Evolutionary conservation across 805 yeast genomes (phyloP), one percentile per base, ranked within the genome.

Genomic region (Cyberlindnera nakhonratchasimensis): DNA sequence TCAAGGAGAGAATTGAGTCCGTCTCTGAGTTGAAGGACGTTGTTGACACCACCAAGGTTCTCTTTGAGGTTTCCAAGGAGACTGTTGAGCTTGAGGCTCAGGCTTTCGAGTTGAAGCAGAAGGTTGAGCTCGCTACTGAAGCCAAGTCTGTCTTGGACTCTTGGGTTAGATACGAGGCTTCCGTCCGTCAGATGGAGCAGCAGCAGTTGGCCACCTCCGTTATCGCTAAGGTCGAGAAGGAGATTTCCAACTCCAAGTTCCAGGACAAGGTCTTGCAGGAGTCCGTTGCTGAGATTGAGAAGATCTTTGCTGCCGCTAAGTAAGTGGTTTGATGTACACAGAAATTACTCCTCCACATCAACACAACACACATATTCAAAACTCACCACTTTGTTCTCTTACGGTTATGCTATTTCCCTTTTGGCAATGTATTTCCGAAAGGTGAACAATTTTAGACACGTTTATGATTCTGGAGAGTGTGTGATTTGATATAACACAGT

Each of bases 101-200:
- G 71, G 80, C 91, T 43, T 93, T 90, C 63, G 95, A 86, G 73
- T 79, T 87, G 67, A 85, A 89, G 75, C 99, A 93, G 77, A 70
- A 82, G 64, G 89, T 87, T 54, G 89, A 82, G 51, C 78, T 89
- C 55, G 91, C 95, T 45, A 58, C 73, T 50, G 96, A 89, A 76
- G 98, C 98, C 62, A 89, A 86, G 75, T 72, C 93, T 45, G 96
- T 91, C 48, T 80, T 93, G 65, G 99, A 93, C 72, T 88, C 98
- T 13, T 93, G 99, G 99, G 97, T 90, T 59, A 87, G 98, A 80
- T 86, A 86, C 71, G 99, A 93, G 77, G 84, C 87, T 56, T 89
- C 88, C 66, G 93, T 90, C 56, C 91, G 97, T 75, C 96, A 88
- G 75, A 72, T 80, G 64, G 96, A 93, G 77, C 99, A 93, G 77